Conservation (phyloP, 805 yeast species). For the Candida pseudoglaebosa region DNA sequence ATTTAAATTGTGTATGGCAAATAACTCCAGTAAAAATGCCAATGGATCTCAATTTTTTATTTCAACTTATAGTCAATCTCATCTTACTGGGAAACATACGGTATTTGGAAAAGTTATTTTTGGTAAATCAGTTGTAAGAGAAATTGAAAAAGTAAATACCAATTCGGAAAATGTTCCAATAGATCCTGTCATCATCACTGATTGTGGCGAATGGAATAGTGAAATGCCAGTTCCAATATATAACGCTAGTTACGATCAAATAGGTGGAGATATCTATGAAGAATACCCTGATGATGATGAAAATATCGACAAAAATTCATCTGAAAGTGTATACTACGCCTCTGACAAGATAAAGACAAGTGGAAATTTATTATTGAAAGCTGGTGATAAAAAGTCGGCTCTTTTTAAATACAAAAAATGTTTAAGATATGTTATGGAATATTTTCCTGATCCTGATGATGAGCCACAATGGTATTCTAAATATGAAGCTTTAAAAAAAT, state of each 20-base stretch:
- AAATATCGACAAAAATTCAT: slow-evolving; percentile 54
- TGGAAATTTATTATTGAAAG: slow-evolving; percentile 58
- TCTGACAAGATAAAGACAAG: slow-evolving; percentile 58
- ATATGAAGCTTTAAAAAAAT: slow-evolving; percentile 49
- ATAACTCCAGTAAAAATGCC: slow-evolving; percentile 42
- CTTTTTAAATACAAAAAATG: slow-evolving; percentile 62
- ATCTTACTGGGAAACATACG: slow-evolving; percentile 70
- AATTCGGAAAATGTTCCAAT: slow-evolving; percentile 43
- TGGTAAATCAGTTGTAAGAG: slow-evolving; percentile 69
- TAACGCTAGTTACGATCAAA: slow-evolving; percentile 56
- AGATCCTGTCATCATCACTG: slow-evolving; percentile 42
- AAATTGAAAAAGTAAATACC: slow-evolving; percentile 49
- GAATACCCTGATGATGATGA: slow-evolving; percentile 75
- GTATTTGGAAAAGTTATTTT: slow-evolving; percentile 68
- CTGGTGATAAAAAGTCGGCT: slow-evolving; percentile 48
- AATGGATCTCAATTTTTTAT: slow-evolving; percentile 71
- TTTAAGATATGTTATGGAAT: slow-evolving; percentile 65
- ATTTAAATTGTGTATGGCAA: slow-evolving; percentile 62
- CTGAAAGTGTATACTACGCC: slow-evolving; percentile 49
- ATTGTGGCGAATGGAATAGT: slow-evolving; percentile 63
- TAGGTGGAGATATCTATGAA: slow-evolving; percentile 71
- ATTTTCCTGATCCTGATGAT: slow-evolving; percentile 63
- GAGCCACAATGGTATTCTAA: slow-evolving; percentile 49
- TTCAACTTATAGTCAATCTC: slow-evolving; percentile 65
- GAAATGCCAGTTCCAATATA: slow-evolving; percentile 52